These are phyloP conservation scores for Capsicum pubescens DNA, from an alignment of 257 asterid species.

Conservation along the genomic window DNA sequence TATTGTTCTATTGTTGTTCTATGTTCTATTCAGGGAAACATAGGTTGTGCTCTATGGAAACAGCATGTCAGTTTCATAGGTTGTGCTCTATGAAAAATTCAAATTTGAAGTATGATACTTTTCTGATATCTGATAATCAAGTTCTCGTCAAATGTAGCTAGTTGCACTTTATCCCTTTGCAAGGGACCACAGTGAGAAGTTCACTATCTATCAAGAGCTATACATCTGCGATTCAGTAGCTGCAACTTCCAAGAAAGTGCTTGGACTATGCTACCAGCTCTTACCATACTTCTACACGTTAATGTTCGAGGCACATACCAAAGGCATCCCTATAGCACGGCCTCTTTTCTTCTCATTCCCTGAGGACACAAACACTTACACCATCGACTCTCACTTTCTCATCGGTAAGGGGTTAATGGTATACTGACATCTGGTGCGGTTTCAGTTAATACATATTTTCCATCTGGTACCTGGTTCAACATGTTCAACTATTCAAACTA, in stretches of 20 bases:
- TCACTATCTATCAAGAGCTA: slow-evolving; percentile 54
- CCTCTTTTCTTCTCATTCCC: slow-evolving; percentile 74
- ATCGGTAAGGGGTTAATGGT: no score
- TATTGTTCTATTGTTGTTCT: not conserved
- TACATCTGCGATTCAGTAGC: slow-evolving; percentile 72
- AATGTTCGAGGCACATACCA: slow-evolving; percentile 62
- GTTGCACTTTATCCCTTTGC: slow-evolving; percentile 77
- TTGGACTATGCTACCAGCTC: slow-evolving; percentile 62
- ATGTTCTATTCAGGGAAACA: not conserved
- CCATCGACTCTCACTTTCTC: no score
- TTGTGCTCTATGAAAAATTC: not conserved
- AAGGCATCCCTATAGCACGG: slow-evolving; percentile 63
- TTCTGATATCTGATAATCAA: not conserved
- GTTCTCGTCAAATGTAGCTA: slow-evolving; percentile 39
- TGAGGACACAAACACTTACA: slow-evolving; percentile 31
- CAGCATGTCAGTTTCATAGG: no score
- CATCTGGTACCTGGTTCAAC: no score
- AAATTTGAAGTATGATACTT: not conserved
- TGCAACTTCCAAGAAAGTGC: slow-evolving; percentile 55
- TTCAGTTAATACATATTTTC: no score
- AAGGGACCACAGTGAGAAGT: slow-evolving; percentile 53
- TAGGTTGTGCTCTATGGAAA: no score
- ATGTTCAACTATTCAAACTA: no score
- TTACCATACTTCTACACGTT: slow-evolving; percentile 65
- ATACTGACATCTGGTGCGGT: no score